Base-by-base conservation (phyloP, 208 protist genomes). In the Acanthamoeba triangularis region DNA sequence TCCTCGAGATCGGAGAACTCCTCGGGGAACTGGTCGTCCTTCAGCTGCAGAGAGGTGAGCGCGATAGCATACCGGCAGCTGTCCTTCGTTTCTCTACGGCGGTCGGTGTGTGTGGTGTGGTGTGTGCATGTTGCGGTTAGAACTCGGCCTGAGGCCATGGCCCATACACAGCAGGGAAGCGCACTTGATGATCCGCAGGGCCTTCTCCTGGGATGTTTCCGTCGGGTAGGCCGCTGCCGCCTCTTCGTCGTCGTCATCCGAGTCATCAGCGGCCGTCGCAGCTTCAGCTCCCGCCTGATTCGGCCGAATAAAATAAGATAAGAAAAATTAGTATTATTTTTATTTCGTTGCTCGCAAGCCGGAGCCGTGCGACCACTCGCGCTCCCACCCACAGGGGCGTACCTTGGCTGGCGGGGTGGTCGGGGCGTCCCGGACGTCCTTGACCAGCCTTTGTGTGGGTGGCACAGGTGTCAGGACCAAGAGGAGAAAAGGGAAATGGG, bases 71-170 rank as follows among this genome's bases (percentile, higher is more conserved):
- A 23, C 18, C 69, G 69, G 35, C 69, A 33, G n/a, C 13, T n/a
- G 69, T 13, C 28, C 69, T 78, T 78, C n/a, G 69, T 78, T 28
- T 78, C 69, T 16, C 69, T 78, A n/a, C n/a, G n/a, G n/a, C n/a
- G n/a, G n/a, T n/a, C n/a, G n/a, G n/a, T n/a, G n/a, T n/a, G n/a
- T n/a, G n/a, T n/a, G n/a, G n/a, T n/a, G n/a, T n/a, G n/a, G n/a
- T n/a, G n/a, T n/a, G n/a, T n/a, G n/a, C n/a, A n/a, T n/a, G n/a
- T n/a, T n/a, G n/a, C n/a, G n/a, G n/a, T n/a, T n/a, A n/a, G n/a
- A n/a, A n/a, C n/a, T n/a, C n/a, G n/a, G n/a, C n/a, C n/a, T n/a
- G n/a, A n/a, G n/a, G n/a, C n/a, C n/a, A n/a, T n/a, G n/a, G n/a
- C n/a, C n/a, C n/a, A n/a, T n/a, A n/a, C n/a, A n/a, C n/a, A n/a